Evolutionary conservation across 768 basidiomycete genomes (phyloP), one percentile per base, ranked within the genome.

Genomic region (Crucibulum laeve): DNA sequence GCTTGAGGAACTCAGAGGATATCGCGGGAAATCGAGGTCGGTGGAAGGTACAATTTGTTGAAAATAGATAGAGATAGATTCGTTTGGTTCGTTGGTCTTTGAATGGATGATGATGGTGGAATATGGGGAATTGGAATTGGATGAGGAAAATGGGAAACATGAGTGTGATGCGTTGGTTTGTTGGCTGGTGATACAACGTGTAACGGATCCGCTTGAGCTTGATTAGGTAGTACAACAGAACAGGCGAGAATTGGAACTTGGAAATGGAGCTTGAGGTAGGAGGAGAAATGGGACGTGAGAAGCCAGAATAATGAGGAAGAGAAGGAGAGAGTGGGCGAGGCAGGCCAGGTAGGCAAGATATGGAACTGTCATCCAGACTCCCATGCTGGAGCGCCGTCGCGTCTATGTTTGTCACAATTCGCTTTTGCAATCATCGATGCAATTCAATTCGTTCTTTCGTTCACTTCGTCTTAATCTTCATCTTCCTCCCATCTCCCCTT

Each of bases 111-210:
- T 49, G 19, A 35, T 43, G 45, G 46, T 38, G 46, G 38, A 43
- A 44, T 50, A 44, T 38, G 48, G 42, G 41, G 51, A 41, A 46
- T 50, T 50, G 43, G 45, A 46, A 45, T 47, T 45, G 47, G 39
- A 45, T 39, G 47, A 15, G 38, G 25, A 18, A 44, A 23, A 24
- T 19, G 30, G 18, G 36, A 18, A 22, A 40, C 24, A 42, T 21
- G 41, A 47, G 36, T 26, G 36, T 42, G 45, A 47, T 33, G 41
- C 40, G 45, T 36, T 36, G 10, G 18, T 33, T 49, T 45, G 53
- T 59, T 64, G 59, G 55, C 56, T 69, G 69, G 53, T 69, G 58
- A 52, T 69, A 70, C 67, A 69, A 61, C 57, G 56, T 68, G 64
- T 55, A 47, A 58, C 54, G 53, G 55, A 54, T 67, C 61, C 62